Conservation (phyloP, 495 filamentous ascomycete species). For the Tetracladium setigerum region DNA sequence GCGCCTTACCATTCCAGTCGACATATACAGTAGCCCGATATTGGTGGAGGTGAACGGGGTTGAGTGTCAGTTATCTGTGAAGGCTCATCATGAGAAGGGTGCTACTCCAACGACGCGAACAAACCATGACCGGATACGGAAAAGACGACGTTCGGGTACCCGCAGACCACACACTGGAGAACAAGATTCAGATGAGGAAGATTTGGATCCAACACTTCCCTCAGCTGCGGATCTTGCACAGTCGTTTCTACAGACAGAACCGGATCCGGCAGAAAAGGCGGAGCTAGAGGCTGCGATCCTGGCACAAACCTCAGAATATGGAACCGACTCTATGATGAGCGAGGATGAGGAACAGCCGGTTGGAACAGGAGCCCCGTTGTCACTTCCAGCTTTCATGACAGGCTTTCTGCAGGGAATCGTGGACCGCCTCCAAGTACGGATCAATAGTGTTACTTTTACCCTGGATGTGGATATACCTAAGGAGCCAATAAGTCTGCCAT, state of each 20-base stretch:
- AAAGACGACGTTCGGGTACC: background rate
- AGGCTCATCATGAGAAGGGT: conserved; percentile 11
- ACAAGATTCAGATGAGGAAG: conserved; percentile 5
- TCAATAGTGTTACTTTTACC: conserved; percentile 49
- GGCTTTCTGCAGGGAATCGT: conserved; percentile 75
- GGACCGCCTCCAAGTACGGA: conserved; percentile 66
- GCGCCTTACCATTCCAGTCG: conserved; percentile 70
- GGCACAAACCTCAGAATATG: conserved; percentile 56
- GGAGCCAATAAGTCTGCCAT: conserved; percentile 38
- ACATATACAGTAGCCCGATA: conserved; percentile 74
- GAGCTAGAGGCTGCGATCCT: conserved; percentile 71
- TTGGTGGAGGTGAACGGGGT: conserved; percentile 71
- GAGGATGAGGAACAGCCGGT: conserved; percentile 56
- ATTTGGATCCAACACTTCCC: conserved; percentile 45
- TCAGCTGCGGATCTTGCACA: conserved; percentile 78
- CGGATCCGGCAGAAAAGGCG: conserved; percentile 56
- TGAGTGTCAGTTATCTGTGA: conserved; percentile 49
- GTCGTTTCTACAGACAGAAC: conserved; percentile 80
- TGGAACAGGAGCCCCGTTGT: conserved; percentile 66
- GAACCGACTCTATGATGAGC: conserved; percentile 41
- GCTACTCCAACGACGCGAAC: conserved; percentile 18
- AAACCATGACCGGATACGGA: conserved; percentile 21
- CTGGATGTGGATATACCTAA: conserved; percentile 57
- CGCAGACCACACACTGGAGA: too few relatives aligned
- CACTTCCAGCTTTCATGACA: conserved; percentile 74